Percentiles rank a stretch among this genome's conserved stretches.
Evolutionary conservation across 1,284 basidiomycete species (phyloP).

Genomic region (Boletus calvinii): DNA sequence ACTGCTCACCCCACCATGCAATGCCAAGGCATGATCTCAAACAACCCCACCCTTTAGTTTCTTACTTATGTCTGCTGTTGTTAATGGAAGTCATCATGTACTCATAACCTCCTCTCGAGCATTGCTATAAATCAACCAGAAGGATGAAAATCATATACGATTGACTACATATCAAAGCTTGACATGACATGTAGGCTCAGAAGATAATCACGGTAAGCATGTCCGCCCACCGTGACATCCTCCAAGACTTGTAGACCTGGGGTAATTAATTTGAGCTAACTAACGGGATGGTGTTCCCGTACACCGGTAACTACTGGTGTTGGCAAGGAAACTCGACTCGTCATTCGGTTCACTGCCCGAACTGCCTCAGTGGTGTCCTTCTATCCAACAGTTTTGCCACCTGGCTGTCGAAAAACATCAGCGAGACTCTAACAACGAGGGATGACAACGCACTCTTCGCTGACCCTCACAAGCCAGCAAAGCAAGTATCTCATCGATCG

Average conservation of each 20-base stretch:
- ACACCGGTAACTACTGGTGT: constrained; percentile 23
- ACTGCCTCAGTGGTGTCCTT: constrained; percentile 1
- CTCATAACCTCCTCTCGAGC: background rate
- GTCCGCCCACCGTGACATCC: background rate
- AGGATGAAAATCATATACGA: background rate
- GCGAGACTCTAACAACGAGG: fast-evolving
- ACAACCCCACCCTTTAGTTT: background rate
- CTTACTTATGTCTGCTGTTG: background rate
- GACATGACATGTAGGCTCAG: constrained; percentile 37
- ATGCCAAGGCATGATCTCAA: constrained; percentile 25
- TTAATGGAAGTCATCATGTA: constrained; percentile 3
- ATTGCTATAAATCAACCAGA: background rate
- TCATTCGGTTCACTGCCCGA: constrained; percentile 2
- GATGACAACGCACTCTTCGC: constrained; percentile 21
- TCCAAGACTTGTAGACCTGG: constrained; percentile 34
- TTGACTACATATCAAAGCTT: constrained; percentile 35
- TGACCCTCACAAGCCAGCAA: constrained; percentile 26
- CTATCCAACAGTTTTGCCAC: constrained; percentile 14
- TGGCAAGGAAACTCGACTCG: constrained; percentile 8
- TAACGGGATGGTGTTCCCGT: constrained; percentile 28
- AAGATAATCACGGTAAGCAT: constrained; percentile 1
- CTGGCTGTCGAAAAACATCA: constrained; percentile 17
- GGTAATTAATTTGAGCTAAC: constrained; percentile 37
- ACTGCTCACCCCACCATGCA: constrained; percentile 1
- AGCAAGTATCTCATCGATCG: constrained; percentile 25